Percentiles rank a stretch among this genome's conserved stretches.
Conservation (phyloP, 441 rosid species). For the Eruca vesicaria region DNA sequence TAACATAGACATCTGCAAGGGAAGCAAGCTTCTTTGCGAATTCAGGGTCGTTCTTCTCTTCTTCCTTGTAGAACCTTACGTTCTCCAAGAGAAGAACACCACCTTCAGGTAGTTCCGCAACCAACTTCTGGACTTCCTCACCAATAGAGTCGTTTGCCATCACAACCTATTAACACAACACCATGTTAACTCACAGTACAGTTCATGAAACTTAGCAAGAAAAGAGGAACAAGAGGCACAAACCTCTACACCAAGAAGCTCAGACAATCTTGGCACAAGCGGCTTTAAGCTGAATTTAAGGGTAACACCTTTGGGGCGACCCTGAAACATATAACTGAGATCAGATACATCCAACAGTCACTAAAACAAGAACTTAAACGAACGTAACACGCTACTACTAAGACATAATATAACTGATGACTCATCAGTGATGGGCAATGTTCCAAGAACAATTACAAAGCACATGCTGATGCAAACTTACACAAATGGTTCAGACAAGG, state of each 20-base stretch:
- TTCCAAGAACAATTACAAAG: not conserved
- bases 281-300: constrained; percentile 98
- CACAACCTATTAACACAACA: constrained; percentile 52
- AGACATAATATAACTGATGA: not conserved
- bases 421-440: not conserved
- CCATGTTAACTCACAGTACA: not conserved
- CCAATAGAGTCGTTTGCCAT: constrained; percentile 90
- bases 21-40: constrained; percentile 95
- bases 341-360: not conserved
- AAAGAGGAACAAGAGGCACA: not conserved
- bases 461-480: not conserved
- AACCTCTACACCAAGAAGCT: constrained; percentile 89
- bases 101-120: constrained; percentile 69
- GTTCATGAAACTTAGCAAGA: not conserved
- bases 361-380: not conserved
- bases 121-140: constrained; percentile 76
- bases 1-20: constrained; percentile 84
- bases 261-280: constrained; percentile 89
- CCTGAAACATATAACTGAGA: constrained; percentile 55
- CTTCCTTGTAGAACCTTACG: constrained; percentile 89
- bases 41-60: constrained; percentile 92
- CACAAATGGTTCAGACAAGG: too few relatives aligned
- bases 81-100: constrained; percentile 87
- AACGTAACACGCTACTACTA: not conserved
- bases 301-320: constrained; percentile 96